A percentile compares a stretch with the other conserved stretches of the same genome.
Evolutionary conservation across 1,139 yeast species (phyloP).

Genomic region (Suhomyces panamericanus): DNA sequence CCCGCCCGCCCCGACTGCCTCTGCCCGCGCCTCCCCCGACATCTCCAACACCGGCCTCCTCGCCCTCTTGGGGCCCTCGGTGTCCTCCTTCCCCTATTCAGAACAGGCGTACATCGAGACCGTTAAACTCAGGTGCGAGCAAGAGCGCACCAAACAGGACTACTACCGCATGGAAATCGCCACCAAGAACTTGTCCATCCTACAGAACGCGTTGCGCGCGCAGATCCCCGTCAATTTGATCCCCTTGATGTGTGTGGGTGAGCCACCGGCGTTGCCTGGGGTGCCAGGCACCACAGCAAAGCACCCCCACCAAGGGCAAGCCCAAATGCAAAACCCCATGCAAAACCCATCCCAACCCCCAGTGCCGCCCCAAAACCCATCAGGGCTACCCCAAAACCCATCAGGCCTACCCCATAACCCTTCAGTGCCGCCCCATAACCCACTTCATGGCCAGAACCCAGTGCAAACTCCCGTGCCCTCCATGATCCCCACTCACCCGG

Average conservation of each 20-base stretch:
- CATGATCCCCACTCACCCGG: not conserved
- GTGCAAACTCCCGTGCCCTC: not conserved
- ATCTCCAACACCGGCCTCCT: constrained; percentile 24
- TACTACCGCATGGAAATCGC: constrained; percentile 67
- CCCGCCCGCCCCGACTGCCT: not conserved
- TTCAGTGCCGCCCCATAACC: not conserved
- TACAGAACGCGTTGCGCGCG: constrained; percentile 61
- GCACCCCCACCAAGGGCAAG: not conserved
- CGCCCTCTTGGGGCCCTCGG: constrained; percentile 53
- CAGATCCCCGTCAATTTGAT: constrained; percentile 69
- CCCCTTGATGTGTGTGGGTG: constrained; percentile 57
- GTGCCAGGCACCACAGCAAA: constrained; percentile 1
- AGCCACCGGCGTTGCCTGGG: constrained; percentile 3
- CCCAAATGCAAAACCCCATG: not conserved
- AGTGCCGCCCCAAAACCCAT: too few relatives aligned
- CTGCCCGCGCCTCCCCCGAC: constrained; percentile 3
- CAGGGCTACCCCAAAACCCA: too few relatives aligned
- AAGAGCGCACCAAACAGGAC: constrained; percentile 83
- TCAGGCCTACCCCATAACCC: too few relatives aligned
- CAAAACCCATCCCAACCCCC: not conserved
- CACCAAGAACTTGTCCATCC: constrained; percentile 57
- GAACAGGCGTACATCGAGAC: constrained; percentile 66
- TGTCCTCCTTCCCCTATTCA: constrained; percentile 56
- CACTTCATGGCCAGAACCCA: not conserved
- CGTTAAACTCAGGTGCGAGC: constrained; percentile 66